These are phyloP conservation scores for Mycena indigotica DNA, from an alignment of 768 basidiomycete species.

Conservation along the genomic window DNA sequence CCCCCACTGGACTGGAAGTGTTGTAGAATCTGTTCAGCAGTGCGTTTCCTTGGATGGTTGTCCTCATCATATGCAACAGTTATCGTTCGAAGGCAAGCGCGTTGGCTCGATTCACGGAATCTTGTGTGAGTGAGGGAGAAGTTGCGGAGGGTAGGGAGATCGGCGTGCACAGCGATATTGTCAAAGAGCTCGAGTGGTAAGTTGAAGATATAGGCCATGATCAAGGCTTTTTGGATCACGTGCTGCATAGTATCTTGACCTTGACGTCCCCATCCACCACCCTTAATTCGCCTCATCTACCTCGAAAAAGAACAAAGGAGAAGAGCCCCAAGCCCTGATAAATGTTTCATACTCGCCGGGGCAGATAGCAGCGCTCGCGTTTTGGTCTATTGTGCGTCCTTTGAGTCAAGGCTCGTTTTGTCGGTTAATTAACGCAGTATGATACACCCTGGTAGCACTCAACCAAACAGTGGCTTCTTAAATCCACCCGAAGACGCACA, in stretches of 20 bases:
- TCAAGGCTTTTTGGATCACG: too few relatives aligned
- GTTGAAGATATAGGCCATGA: too few relatives aligned
- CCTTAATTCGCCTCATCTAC: constrained; percentile 27
- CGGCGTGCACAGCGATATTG: not conserved
- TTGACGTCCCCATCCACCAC: constrained; percentile 59
- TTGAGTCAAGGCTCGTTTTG: not conserved
- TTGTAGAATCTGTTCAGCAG: not conserved
- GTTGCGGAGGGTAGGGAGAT: not conserved
- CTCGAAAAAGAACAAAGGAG: constrained; percentile 63
- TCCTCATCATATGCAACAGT: not conserved
- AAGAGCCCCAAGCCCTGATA: constrained; percentile 41
- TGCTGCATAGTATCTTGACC: too few relatives aligned
- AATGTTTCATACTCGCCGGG: constrained; percentile 48
- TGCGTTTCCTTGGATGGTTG: not conserved
- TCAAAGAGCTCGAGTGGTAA: not conserved
- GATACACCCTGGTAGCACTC: constrained; percentile 81
- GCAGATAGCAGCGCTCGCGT: constrained; percentile 61
- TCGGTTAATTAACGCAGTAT: constrained; percentile 53
- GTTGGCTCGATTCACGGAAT: not conserved
- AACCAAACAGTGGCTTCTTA: constrained; percentile 72
- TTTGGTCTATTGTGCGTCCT: constrained; percentile 67
- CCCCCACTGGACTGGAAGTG: not conserved
- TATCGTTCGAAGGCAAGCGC: not conserved
- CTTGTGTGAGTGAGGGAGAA: not conserved
- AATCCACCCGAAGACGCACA: constrained; percentile 70